Conservation (phyloP, 1,284 basidiomycete genomes). For the Inonotus hispidus region DNA sequence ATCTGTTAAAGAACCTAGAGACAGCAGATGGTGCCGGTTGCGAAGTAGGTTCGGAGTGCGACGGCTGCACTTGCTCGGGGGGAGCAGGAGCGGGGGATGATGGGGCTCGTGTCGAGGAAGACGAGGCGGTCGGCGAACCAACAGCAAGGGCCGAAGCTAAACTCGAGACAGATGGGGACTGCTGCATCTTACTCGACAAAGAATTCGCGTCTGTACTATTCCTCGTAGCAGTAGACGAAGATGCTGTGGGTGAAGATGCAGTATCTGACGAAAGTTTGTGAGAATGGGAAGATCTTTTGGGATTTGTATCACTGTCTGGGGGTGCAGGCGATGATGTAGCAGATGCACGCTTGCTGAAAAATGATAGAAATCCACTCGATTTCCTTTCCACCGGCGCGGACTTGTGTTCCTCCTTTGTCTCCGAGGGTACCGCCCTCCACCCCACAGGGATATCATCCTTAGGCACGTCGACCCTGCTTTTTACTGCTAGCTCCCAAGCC, state of each 20-base stretch:
- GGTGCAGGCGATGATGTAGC: constrained; percentile 16
- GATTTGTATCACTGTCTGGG: background rate
- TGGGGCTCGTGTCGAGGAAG: background rate
- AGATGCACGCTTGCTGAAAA: constrained; percentile 45
- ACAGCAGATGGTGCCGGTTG: constrained; percentile 18
- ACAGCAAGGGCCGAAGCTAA: background rate
- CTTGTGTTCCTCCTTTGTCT: constrained; percentile 40
- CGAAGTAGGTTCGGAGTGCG: background rate
- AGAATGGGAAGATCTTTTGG: constrained; percentile 7
- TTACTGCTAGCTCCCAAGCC: constrained; percentile 67
- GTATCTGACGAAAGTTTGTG: background rate
- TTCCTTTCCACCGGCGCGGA: constrained; percentile 40
- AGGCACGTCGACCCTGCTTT: constrained; percentile 42
- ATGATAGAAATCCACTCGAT: constrained; percentile 57
- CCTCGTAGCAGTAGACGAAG: constrained; percentile 20
- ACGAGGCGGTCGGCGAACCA: background rate
- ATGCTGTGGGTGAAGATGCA: constrained; percentile 11
- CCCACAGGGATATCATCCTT: constrained; percentile 57
- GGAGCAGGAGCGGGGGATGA: background rate
- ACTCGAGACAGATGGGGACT: constrained; percentile 11
- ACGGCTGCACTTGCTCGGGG: background rate
- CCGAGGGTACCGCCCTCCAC: constrained; percentile 52
- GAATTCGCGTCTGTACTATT: constrained; percentile 30
- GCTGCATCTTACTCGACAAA: background rate
- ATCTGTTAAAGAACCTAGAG: constrained; percentile 37